Evolutionary conservation across 2,329 filamentous ascomycete species (phyloP), one percentile per base, ranked within the genome.

Genomic region (Cyphellophora europaea): DNA sequence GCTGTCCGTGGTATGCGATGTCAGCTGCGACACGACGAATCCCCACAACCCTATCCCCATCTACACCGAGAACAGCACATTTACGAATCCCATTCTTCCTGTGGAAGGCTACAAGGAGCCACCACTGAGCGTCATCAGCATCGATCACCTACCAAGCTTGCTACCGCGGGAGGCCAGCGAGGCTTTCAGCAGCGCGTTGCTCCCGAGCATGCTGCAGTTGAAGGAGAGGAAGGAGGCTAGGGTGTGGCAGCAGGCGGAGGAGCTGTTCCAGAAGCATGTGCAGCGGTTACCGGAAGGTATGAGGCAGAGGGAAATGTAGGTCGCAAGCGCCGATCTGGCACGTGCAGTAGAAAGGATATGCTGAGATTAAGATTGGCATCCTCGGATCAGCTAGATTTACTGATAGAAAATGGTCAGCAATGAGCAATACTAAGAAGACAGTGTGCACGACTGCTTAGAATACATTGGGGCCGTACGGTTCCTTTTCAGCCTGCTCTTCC

Each of bases 141-240:
- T 93, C 52, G 84, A 93, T 59, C 85, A 93, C 55, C 69, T 93
- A 34, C 85, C 86, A 3, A 82, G 77, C 35, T 72, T 95, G 47
- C 69, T 96, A 23, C 84, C 89, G 2, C 72, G 89, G 35, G 89
- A 95, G 64, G 79, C 86, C 16, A 86, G 78, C 28, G 87, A 95
- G 63, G 79, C 79, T 13, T 95, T 93, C 65, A 85, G 79, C 57
- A 66, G 72, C 33, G 81, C 82, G 31, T 66, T 95, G 46, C 66
- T 93, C 52, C 85, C 86, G 13, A 82, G 77, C 52, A 63, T 95
- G 48, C 60, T 91, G 41, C 71, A 78, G 41, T 70, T 95, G 43
- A 85, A 91, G 58, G 74, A 91, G 54, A 75, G 84, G 55, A 64
- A 71, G 40, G 80, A 71, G 13, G 70, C 78, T 10, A 56, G 57